Evolutionary conservation across 1,284 basidiomycete genomes (phyloP).

Genomic region (Pseudozyma tsukubaensis): DNA sequence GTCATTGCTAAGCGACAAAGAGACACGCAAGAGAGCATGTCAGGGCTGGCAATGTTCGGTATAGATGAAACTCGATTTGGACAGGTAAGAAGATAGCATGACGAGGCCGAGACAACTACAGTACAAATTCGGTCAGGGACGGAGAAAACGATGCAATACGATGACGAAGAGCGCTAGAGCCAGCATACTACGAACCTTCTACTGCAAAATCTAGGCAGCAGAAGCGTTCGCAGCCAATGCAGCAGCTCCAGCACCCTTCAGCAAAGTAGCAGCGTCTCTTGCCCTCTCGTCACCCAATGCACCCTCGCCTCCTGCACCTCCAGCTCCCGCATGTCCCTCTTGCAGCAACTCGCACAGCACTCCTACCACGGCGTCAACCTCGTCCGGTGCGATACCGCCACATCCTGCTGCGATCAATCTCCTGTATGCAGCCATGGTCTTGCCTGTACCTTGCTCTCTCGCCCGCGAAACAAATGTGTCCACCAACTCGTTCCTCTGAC

Average conservation of each 20-base stretch:
- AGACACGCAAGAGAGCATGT: too few species aligned
- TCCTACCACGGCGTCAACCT: constrained; percentile 66
- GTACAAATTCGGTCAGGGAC: too few species aligned
- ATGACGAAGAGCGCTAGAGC: background rate
- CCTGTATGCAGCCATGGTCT: constrained; percentile 65
- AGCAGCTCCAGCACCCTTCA: constrained; percentile 50
- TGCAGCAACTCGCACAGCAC: constrained; percentile 66
- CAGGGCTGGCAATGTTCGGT: too few species aligned
- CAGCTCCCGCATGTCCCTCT: constrained; percentile 37
- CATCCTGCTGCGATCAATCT: constrained; percentile 66
- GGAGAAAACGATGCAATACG: too few species aligned
- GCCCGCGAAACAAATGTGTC: constrained; percentile 18
- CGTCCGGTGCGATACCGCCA: constrained; percentile 63
- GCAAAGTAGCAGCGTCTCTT: constrained; percentile 47
- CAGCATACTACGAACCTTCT: background rate
- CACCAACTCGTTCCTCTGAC: constrained; percentile 40
- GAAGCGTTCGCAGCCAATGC: constrained; percentile 40
- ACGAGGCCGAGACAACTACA: too few species aligned
- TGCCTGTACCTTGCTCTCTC: constrained; percentile 61
- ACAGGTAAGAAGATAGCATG: too few species aligned
- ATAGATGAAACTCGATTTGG: too few species aligned
- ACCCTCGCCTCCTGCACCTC: constrained; percentile 15
- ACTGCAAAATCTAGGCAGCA: constrained; percentile 10
- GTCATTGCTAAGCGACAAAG: too few species aligned
- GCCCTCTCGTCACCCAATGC: constrained; percentile 29